Evolutionary conservation across 331 rosid species (phyloP).

Genomic region (Malus hybrid): DNA sequence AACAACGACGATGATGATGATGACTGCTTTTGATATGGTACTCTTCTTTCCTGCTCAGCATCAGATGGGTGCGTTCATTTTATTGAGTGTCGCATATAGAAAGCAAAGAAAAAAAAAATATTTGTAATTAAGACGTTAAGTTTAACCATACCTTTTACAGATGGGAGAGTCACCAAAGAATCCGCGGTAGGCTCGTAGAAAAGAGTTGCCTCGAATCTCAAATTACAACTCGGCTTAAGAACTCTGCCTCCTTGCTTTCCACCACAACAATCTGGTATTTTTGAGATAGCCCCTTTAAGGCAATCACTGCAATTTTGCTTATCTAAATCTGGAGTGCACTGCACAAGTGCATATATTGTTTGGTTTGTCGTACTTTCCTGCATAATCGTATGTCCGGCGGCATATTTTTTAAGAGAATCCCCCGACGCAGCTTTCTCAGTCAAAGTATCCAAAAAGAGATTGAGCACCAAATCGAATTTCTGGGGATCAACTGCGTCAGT

Average conservation of each 20-base stretch:
- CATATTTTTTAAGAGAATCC: conserved; percentile 32
- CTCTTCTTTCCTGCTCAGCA: conserved; percentile 3
- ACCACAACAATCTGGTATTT: not conserved
- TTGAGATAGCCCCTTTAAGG: conserved; percentile 8
- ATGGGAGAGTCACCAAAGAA: not conserved
- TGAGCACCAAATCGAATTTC: conserved; percentile 4
- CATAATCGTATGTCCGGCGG: not conserved
- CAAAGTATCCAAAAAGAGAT: not conserved
- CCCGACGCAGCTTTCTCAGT: conserved; percentile 20
- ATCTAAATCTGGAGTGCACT: not conserved
- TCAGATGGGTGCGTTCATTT: not conserved
- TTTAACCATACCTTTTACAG: conserved; percentile 2
- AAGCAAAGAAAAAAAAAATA: not conserved
- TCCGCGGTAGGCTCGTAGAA: conserved; percentile 19
- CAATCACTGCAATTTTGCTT: not conserved
- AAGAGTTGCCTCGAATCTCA: not conserved
- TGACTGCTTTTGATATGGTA: not conserved
- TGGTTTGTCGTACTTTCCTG: not conserved
- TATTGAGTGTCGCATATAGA: not conserved
- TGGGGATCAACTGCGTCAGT: not conserved
- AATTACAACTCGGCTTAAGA: not conserved
- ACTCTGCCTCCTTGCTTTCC: not conserved
- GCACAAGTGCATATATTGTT: conserved; percentile 14
- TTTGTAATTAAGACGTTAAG: not conserved
- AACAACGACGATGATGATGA: not conserved